Percentiles rank a stretch among this genome's conserved stretches.
Evolutionary conservation across 2,329 filamentous ascomycete genomes (phyloP).

Genomic region (Ploettnerulaceae sp.): DNA sequence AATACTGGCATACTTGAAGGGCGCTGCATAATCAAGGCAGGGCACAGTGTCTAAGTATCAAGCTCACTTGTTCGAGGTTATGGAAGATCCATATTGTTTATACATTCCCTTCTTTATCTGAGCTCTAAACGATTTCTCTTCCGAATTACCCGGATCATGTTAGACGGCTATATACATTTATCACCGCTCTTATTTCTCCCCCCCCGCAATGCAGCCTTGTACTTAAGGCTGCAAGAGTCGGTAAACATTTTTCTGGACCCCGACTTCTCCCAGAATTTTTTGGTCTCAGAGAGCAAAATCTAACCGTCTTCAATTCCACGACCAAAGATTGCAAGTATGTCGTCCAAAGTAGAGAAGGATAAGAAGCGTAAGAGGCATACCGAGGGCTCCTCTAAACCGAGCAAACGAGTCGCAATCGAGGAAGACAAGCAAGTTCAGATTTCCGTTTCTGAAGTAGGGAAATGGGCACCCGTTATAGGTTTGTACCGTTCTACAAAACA

Average conservation of each 20-base stretch:
- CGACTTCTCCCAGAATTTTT: conserved; percentile 3
- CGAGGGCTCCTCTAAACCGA: conserved; percentile 38
- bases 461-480: conserved; percentile 52
- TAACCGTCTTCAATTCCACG: neutral
- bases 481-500: conserved; percentile 22
- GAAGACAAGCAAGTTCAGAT: conserved; percentile 39
- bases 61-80: no score
- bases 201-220: conserved; percentile 1
- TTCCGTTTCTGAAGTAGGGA: conserved; percentile 41
- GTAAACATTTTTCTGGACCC: neutral
- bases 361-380: conserved; percentile 51
- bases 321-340: conserved; percentile 22
- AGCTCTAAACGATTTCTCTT: neutral
- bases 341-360: conserved; percentile 26
- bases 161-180: no score
- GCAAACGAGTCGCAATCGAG: conserved; percentile 48
- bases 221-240: neutral
- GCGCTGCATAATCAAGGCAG: no score
- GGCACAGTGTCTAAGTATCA: no score
- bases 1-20: no score
- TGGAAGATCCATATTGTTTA: no score
- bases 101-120: no score
- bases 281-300: neutral
- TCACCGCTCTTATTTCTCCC: no score
- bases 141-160: no score